phyloP scores from a whole-genome alignment of 1,139 yeast species.

The Taiozyma sp. region DNA sequence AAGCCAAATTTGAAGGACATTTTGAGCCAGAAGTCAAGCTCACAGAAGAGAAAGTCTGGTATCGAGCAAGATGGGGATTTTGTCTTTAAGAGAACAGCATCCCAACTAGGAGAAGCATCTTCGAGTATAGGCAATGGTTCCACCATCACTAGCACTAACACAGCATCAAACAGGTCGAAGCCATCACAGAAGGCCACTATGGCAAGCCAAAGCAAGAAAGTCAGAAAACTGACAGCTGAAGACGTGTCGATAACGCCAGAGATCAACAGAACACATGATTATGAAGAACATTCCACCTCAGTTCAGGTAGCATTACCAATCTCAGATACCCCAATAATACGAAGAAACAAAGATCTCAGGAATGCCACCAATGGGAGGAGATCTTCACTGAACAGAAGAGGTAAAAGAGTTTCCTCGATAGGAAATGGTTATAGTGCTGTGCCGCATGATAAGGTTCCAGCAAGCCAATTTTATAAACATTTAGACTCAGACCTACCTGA shows the following conservation, averaged over 20 bases:
- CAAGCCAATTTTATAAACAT: slow-evolving; percentile 55
- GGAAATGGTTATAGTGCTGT: slow-evolving; percentile 70
- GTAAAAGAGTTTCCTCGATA: slow-evolving; percentile 69
- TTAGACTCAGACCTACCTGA: slow-evolving; percentile 62
- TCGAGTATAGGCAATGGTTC: not conserved
- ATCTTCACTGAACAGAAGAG: slow-evolving; percentile 51
- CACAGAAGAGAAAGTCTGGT: slow-evolving; percentile 4
- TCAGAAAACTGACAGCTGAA: slow-evolving; percentile 17
- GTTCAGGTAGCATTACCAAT: slow-evolving; percentile 30
- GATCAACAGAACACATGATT: slow-evolving; percentile 6
- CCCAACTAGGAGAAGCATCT: slow-evolving; percentile 8
- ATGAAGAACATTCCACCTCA: slow-evolving; percentile 21
- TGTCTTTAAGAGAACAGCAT: slow-evolving; percentile 15
- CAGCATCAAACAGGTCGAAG: not conserved
- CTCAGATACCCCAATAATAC: slow-evolving; percentile 38
- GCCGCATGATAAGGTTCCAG: slow-evolving; percentile 62
- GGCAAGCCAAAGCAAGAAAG: slow-evolving; percentile 4
- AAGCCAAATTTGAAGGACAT: slow-evolving; percentile 18
- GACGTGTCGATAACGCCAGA: slow-evolving; percentile 22
- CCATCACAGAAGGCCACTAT: not conserved
- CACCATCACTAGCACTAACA: not conserved
- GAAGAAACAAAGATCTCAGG: slow-evolving; percentile 32
- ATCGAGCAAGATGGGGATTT: slow-evolving; percentile 19
- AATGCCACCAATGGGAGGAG: slow-evolving; percentile 33
- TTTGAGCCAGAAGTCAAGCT: slow-evolving; percentile 9